A percentile compares a stretch with the other conserved stretches of the same genome.
Conservation (phyloP, 495 filamentous ascomycete genomes). For the Penicillium bialowiezense region DNA sequence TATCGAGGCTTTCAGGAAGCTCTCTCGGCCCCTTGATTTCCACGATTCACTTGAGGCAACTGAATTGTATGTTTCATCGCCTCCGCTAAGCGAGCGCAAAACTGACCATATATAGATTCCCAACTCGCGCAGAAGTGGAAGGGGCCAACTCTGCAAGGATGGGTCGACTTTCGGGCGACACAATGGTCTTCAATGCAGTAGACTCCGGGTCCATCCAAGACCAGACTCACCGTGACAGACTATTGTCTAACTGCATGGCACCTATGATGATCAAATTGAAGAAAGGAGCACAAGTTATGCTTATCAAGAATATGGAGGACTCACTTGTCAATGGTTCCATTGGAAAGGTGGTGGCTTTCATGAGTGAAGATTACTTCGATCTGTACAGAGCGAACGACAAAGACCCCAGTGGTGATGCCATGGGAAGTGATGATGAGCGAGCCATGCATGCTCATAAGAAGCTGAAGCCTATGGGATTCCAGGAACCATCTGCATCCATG, state of each 20-base stretch:
- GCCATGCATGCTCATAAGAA: constrained; percentile 46
- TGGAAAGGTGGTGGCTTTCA: constrained; percentile 81
- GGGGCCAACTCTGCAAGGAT: constrained; percentile 76
- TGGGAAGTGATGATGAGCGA: constrained; percentile 42
- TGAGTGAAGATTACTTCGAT: constrained; percentile 77
- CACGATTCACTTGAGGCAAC: constrained; percentile 82
- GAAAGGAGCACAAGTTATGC: constrained; percentile 93
- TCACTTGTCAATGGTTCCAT: constrained; percentile 90
- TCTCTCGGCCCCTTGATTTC: constrained; percentile 67
- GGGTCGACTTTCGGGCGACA: constrained; percentile 62
- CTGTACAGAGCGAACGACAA: constrained; percentile 55
- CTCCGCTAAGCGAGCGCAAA: constrained; percentile 13
- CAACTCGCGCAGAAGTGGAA: constrained; percentile 88
- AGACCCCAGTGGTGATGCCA: constrained; percentile 40
- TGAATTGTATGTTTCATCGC: constrained; percentile 60
- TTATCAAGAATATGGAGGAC: constrained; percentile 99
- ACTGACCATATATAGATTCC: constrained; percentile 60
- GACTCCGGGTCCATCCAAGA: constrained; percentile 79
- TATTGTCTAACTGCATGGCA: constrained; percentile 90
- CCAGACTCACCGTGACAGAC: constrained; percentile 62
- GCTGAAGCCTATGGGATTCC: constrained; percentile 41
- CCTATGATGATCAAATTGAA: constrained; percentile 74
- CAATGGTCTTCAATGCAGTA: constrained; percentile 62
- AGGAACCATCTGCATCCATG: constrained; percentile 29
- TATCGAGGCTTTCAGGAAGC: constrained; percentile 63